Conservation (phyloP, 108 stramenopile genomes). For the Skeletonema tropicum region DNA sequence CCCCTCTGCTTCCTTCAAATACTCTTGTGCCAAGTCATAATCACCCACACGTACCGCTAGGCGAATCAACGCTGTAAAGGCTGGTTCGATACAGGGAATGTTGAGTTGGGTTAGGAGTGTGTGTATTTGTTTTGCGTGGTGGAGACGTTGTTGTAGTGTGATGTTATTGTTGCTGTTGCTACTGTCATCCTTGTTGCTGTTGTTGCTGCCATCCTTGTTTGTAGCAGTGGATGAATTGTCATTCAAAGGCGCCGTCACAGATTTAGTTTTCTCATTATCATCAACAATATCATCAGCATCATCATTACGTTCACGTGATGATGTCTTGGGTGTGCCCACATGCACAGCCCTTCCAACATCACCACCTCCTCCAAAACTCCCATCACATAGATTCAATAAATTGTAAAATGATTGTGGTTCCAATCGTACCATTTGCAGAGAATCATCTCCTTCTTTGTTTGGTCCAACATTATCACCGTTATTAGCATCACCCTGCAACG, state of each 20-base stretch:
- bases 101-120: conserved; percentile 59
- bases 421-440: conserved; percentile 7
- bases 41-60: conserved; percentile 60
- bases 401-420: conserved; percentile 86
- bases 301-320: not conserved
- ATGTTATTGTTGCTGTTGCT: conserved; percentile 12
- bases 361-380: conserved; percentile 47
- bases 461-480: not conserved
- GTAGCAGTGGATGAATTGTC: too few relatives aligned
- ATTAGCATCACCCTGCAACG: conserved; percentile 9
- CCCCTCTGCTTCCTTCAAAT: conserved; percentile 65
- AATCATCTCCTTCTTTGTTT: too few relatives aligned
- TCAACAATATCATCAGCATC: not conserved
- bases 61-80: conserved; percentile 82
- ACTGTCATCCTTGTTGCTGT: too few relatives aligned
- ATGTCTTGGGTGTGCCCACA: conserved; percentile 71
- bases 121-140: conserved; percentile 74
- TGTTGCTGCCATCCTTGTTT: too few relatives aligned
- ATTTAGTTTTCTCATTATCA: not conserved
- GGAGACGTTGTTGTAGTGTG: conserved; percentile 44
- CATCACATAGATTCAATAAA: conserved; percentile 83
- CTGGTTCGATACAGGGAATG: conserved; percentile 78
- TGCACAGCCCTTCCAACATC: conserved; percentile 39
- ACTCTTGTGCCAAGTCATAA: conserved; percentile 50
- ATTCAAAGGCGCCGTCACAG: not conserved